These are phyloP conservation scores for Botrytis deweyae DNA, from an alignment of 2,329 filamentous ascomycete genomes.

Conservation along the genomic window DNA sequence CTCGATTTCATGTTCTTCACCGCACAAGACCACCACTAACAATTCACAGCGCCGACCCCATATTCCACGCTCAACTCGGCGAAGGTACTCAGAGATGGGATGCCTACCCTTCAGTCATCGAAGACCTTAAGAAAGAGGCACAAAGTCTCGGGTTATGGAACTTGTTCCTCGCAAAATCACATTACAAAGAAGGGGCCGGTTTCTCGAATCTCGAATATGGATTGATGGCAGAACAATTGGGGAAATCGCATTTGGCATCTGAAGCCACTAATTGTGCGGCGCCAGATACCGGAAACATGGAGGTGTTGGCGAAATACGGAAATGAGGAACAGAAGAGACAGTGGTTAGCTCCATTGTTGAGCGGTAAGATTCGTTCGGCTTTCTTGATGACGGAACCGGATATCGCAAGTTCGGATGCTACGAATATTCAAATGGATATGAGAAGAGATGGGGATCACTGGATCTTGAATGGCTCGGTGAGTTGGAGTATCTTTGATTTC, in stretches of 20 bases:
- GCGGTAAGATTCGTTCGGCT: conserved; percentile 82
- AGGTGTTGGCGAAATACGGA: conserved; percentile 89
- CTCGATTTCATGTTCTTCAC: conserved; percentile 17
- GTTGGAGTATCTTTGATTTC: conserved; percentile 32
- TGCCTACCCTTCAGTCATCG: conserved; percentile 74
- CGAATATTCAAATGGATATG: conserved; percentile 86
- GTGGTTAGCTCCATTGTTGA: conserved; percentile 79
- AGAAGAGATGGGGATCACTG: conserved; percentile 81
- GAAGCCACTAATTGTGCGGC: conserved; percentile 89
- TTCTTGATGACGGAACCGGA: conserved; percentile 95
- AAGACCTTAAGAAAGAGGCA: conserved; percentile 85
- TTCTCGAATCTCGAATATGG: conserved; percentile 97
- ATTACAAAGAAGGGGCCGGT: conserved; percentile 93
- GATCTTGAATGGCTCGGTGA: conserved; percentile 80
- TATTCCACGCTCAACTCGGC: conserved; percentile 79
- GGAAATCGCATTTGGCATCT: conserved; percentile 78
- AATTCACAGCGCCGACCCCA: conserved; percentile 64
- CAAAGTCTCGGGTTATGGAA: conserved; percentile 89
- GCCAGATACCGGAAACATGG: conserved; percentile 94
- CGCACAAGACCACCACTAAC: conserved; percentile 25
- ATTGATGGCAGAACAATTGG: conserved; percentile 93
- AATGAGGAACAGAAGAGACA: conserved; percentile 79
- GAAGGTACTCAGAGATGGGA: conserved; percentile 74
- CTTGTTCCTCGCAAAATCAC: conserved; percentile 92
- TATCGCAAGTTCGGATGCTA: conserved; percentile 85